Base-by-base conservation (phyloP, 1,284 basidiomycete species). In the Apiotrichum akiyoshidainum region DNA sequence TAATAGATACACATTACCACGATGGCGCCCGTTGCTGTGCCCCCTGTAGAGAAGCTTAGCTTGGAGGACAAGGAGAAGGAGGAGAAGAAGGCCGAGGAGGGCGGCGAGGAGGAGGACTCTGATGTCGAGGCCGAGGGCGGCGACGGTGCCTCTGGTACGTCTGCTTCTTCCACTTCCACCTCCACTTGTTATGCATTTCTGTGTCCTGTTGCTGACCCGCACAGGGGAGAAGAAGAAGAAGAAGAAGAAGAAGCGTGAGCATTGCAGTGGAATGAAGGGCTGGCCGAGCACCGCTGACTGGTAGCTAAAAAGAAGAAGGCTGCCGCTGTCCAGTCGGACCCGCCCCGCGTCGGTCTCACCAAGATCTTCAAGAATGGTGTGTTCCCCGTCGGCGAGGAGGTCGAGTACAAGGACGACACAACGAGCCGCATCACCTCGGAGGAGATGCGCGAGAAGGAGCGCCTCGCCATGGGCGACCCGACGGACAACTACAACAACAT, bases 381-480 rank as follows among this genome's bases (percentile, higher is more conserved):
- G 49, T 99, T 87, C 79, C 94, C 95, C 10, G 89, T 90, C 68
- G 95, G 94, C 52, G 89, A 99, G 81, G 84, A 92, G 59, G 88
- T 93, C 67, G 86, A 88, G 59, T 99, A 99, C 81, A 88, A 87
- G 75, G 84, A 94, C 75, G 90, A 94, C 68, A 95, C 92, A 69
- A 78, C 86, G 39, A 94, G 86, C 80, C 87, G 95, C 41, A 88
- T 85, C 21, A 92, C 93, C 1, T 92, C 89, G 1, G 92, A 92
- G 67, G 96, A 99, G 80, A 90, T 87, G 73, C 86, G 89, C 46
- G 87, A 93, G 70, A 79, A 85, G 46, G 96, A 99, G 75, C 84
- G 85, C 55, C 78, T 87, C 67, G 83, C 82, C 5, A 84, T 86
- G 72, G 87, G 88, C 68, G 89, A 94, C 74, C 87, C 89, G 7